phyloP scores from a whole-genome alignment of 2,329 filamentous ascomycete genomes.

The Nemania abortiva region DNA sequence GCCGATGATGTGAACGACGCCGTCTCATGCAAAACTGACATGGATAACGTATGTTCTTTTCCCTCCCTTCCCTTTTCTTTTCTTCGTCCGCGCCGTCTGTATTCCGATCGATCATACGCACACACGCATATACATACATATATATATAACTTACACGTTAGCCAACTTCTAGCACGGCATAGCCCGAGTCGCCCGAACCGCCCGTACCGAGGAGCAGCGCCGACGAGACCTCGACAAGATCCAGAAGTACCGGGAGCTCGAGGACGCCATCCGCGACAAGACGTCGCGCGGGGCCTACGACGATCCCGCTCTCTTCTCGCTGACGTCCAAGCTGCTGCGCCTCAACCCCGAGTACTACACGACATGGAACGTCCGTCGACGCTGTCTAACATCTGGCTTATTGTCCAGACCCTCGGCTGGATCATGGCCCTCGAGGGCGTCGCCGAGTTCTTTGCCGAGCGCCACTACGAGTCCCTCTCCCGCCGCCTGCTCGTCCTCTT shows the following conservation, averaged over 20 bases:
- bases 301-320: conserved; percentile 69
- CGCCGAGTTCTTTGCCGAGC: conserved; percentile 65
- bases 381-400: conserved; percentile 71
- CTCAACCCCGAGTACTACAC: conserved; percentile 92
- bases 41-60: conserved; percentile 48
- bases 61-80: too few species aligned
- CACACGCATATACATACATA: background rate
- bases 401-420: conserved; percentile 62
- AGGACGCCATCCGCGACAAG: conserved; percentile 74
- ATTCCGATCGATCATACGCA: too few species aligned
- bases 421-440: conserved; percentile 67
- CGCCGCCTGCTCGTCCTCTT: conserved; percentile 68
- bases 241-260: conserved; percentile 77
- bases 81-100: too few species aligned
- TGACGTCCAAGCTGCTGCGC: conserved; percentile 78
- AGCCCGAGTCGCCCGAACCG: conserved; percentile 71
- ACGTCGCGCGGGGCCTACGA: conserved; percentile 61
- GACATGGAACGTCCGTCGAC: conserved; percentile 88
- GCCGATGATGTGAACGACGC: conserved; percentile 2
- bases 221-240: conserved; percentile 82
- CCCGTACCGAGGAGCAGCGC: conserved; percentile 75
- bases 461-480: conserved; percentile 71
- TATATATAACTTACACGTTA: conserved; percentile 20
- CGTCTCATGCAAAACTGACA: conserved; percentile 36
- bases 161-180: conserved; percentile 78